These are phyloP conservation scores for Apophysomyces ossiformis DNA, from an alignment of 371 early-diverging fungal genomes.

Conservation along the genomic window DNA sequence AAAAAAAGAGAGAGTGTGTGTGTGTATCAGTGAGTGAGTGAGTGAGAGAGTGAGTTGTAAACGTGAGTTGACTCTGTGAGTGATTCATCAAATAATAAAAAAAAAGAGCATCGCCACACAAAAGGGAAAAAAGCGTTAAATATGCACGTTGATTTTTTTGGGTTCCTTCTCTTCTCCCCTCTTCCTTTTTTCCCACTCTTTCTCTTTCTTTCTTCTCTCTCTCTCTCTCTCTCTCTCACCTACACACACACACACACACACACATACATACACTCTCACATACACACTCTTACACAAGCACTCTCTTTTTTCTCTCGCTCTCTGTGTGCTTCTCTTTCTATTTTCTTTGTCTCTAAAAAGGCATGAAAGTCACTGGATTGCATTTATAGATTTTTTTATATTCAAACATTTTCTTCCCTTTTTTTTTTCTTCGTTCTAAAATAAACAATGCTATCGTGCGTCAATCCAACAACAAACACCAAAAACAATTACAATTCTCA, in stretches of 20 bases:
- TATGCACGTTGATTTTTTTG: slow-evolving; percentile 13
- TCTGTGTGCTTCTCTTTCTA: not conserved
- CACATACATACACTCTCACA: too few relatives aligned
- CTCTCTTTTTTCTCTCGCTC: not conserved
- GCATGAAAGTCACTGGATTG: slow-evolving; percentile 8
- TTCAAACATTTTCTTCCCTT: not conserved
- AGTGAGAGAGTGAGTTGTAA: too few relatives aligned
- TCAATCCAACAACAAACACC: not conserved
- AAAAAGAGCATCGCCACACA: not conserved
- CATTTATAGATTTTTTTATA: slow-evolving; percentile 9
- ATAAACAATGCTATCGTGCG: slow-evolving; percentile 8
- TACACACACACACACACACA: too few relatives aligned
- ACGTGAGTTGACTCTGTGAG: too few relatives aligned
- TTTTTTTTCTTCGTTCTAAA: not conserved
- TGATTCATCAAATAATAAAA: too few relatives aligned
- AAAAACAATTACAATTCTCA: slow-evolving; percentile 1
- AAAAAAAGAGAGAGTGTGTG: too few relatives aligned
- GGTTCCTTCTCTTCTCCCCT: slow-evolving; percentile 2
- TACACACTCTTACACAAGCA: too few relatives aligned
- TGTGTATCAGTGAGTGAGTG: too few relatives aligned
- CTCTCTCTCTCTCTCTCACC: not conserved
- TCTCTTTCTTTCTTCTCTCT: not conserved
- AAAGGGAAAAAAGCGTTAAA: slow-evolving; percentile 4
- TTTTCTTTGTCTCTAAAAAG: slow-evolving; percentile 9
- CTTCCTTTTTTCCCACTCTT: not conserved